Conservation (phyloP, 176 grass and related monocot genomes). For the Triticum timopheevii region DNA sequence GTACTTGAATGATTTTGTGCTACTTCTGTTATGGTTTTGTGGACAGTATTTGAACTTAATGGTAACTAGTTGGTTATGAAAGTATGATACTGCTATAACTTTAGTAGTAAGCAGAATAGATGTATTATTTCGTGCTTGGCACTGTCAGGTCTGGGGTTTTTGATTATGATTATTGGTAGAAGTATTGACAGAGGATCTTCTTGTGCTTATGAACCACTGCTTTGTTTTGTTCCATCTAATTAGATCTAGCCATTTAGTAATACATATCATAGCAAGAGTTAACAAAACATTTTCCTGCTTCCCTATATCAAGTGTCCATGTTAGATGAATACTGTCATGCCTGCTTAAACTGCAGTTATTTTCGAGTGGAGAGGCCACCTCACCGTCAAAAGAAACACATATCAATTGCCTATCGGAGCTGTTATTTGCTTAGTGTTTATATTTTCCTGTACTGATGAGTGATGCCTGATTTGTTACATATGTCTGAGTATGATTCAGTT, state of each 20-base stretch:
- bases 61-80: not conserved
- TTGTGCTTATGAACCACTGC: not conserved
- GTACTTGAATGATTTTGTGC: not conserved
- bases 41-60: not conserved
- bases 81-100: not conserved
- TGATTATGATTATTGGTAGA: not conserved
- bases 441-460: not conserved
- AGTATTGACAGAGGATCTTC: not conserved
- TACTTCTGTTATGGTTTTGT: not conserved
- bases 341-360: not conserved
- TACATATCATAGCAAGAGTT: not conserved
- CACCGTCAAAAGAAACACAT: not conserved
- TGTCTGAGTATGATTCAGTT: not conserved
- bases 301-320: not conserved
- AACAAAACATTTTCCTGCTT: conserved; percentile 12
- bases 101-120: not conserved
- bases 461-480: not conserved
- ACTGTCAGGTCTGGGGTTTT: not conserved
- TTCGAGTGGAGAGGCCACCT: not conserved
- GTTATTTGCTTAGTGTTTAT: not conserved
- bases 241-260: not conserved
- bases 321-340: not conserved
- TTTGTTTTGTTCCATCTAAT: not conserved
- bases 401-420: not conserved
- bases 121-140: not conserved